phyloP scores from a whole-genome alignment of 495 filamentous ascomycete species.

The Talaromyces liani region DNA sequence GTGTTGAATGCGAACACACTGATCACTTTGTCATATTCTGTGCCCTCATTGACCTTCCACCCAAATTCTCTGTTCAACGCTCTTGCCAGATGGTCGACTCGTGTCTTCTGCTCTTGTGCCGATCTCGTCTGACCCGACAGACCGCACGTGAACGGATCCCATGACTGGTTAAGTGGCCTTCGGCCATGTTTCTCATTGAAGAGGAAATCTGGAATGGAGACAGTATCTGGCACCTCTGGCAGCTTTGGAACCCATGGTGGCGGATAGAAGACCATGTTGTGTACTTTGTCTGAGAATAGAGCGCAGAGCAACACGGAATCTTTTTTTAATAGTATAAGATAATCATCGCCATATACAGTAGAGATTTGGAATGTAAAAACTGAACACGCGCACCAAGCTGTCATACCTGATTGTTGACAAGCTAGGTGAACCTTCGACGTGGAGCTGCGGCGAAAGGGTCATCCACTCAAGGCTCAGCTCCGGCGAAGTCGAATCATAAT shows the following conservation, averaged over 20 bases:
- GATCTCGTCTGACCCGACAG: slow-evolving; percentile 66
- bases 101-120: slow-evolving; percentile 53
- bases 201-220: slow-evolving; percentile 76
- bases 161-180: slow-evolving; percentile 52
- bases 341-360: slow-evolving; percentile 1
- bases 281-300: not conserved
- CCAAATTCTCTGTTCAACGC: slow-evolving; percentile 64
- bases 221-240: slow-evolving; percentile 62
- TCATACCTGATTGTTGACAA: slow-evolving; percentile 4
- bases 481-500: slow-evolving; percentile 6
- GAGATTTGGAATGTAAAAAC: not conserved
- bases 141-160: slow-evolving; percentile 75
- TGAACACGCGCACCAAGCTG: slow-evolving; percentile 6
- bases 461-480: slow-evolving; percentile 7
- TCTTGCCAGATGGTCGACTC: slow-evolving; percentile 61
- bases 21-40: slow-evolving; percentile 80
- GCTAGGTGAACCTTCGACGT: slow-evolving; percentile 4
- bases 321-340: slow-evolving; percentile 4
- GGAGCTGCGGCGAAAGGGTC: slow-evolving; percentile 6
- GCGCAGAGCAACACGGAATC: not conserved
- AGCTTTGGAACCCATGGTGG: slow-evolving; percentile 63
- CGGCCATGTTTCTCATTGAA: slow-evolving; percentile 66
- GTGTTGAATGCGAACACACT: slow-evolving; percentile 75
- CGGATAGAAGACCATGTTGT: slow-evolving; percentile 70
- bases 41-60: slow-evolving; percentile 66